These are phyloP conservation scores for Yamadazyma sp. DNA, from an alignment of 805 yeast genomes.

Conservation along the genomic window DNA sequence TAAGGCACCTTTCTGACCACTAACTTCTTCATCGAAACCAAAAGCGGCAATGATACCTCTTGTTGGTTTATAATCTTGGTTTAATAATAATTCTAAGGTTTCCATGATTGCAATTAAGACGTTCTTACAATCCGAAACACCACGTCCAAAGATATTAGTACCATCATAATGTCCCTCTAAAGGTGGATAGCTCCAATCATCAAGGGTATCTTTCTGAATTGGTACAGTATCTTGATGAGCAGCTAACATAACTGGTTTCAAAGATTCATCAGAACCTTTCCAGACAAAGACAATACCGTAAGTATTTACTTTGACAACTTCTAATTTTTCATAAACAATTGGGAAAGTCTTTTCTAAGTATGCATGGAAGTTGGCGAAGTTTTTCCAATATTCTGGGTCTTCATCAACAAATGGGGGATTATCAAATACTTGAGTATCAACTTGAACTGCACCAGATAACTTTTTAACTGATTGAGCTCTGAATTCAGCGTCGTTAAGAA, in stretches of 20 bases:
- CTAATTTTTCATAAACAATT: conserved; percentile 42
- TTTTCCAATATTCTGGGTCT: conserved; percentile 47
- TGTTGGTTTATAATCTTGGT: conserved; percentile 52
- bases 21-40: conserved; percentile 79
- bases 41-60: conserved; percentile 63
- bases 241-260: conserved; percentile 66
- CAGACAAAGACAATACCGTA: conserved; percentile 64
- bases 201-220: conserved; percentile 53
- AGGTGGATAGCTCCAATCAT: conserved; percentile 66
- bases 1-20: conserved; percentile 62
- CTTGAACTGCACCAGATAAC: conserved; percentile 56
- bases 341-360: conserved; percentile 59
- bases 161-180: conserved; percentile 63
- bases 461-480: conserved; percentile 36
- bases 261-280: conserved; percentile 50
- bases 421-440: conserved; percentile 66
- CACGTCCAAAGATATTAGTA: conserved; percentile 68
- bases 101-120: conserved; percentile 64
- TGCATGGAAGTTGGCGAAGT: conserved; percentile 42
- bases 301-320: conserved; percentile 55
- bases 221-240: conserved; percentile 87
- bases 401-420: conserved; percentile 45
- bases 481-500: conserved; percentile 24
- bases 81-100: conserved; percentile 54
- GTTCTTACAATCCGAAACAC: conserved; percentile 73